Base-by-base conservation (phyloP, 2,329 filamentous ascomycete species). In the Aureobasidium sp. region DNA sequence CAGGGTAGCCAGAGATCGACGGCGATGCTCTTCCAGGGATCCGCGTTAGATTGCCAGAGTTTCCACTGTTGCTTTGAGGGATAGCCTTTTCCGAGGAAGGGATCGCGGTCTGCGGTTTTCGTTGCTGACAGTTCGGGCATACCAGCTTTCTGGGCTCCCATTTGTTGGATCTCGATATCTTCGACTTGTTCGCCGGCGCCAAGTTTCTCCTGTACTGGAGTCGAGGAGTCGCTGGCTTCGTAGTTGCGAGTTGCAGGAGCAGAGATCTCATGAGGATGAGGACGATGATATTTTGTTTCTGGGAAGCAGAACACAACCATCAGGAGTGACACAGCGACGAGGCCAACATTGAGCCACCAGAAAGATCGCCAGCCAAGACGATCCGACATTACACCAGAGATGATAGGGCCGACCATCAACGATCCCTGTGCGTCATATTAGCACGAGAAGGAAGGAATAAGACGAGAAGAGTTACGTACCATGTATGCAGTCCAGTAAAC, bases 261-360 rank as follows among this genome's bases (percentile, higher is more conserved):
- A 1, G 60, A 29, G 2, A 71, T 52, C 27, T 73, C 69, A 10
- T 69, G 63, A 2, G 70, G 71, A 57, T 78, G 74, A 3, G 65
- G 63, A 13, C 84, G 81, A 60, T 81, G 78, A 73, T 79, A 87
- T 64, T 81, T 82, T 0, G 85, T 87, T 69, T 87, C 85, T 0
- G 85, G 85, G 66, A 86, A 86, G 67, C 83, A 74, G 68, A 86
- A 83, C 30, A 86, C 69, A 36, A 81, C 76, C 68, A 83, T 74
- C 5, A 85, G 34, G 27, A 81, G 71, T 0, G 78, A 78, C 3
- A 81, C 67, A 1, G 73, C 79, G 2, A 84, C 71, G 1, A 87
- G 55, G 1, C 69, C 85, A 2, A 83, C 80, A 65, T 86, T 86
- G 64, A 87, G 75, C 84, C 84, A 87, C 82, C 83, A 87, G 70